A percentile compares a stretch with the other conserved stretches of the same genome.
phyloP scores from a whole-genome alignment of 2,329 filamentous ascomycete species.

The Apiospora marii region DNA sequence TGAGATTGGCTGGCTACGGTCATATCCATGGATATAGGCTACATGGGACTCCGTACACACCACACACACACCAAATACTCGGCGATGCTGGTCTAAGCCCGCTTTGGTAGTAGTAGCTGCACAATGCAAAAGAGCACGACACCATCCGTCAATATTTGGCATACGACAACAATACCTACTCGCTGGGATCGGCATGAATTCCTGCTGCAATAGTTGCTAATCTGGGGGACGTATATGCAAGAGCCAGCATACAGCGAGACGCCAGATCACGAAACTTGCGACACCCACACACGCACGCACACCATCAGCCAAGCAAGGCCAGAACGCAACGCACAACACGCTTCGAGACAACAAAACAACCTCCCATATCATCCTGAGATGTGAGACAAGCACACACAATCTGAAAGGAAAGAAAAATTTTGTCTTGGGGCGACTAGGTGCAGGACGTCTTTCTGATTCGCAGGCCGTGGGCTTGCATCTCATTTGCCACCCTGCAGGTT shows the following conservation, averaged over 20 bases:
- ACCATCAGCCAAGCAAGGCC: neutral
- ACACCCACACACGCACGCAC: neutral
- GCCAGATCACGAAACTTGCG: constrained; percentile 3
- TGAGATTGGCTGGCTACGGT: neutral
- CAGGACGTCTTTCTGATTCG: neutral
- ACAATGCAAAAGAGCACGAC: neutral
- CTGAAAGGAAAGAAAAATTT: neutral
- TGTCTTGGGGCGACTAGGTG: neutral
- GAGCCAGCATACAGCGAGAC: constrained; percentile 6
- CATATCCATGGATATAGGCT: neutral
- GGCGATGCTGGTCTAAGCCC: neutral
- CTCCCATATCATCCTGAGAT: neutral
- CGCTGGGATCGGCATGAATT: neutral
- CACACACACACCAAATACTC: neutral
- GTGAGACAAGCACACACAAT: constrained; percentile 1
- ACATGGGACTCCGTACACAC: neutral
- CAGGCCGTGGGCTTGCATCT: neutral
- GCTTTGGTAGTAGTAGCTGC: neutral
- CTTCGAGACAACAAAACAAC: neutral
- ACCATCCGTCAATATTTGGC: neutral
- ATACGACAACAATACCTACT: neutral
- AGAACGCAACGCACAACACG: neutral
- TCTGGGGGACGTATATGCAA: constrained; percentile 3
- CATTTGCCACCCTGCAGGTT: constrained; percentile 16
- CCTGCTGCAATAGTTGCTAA: neutral